phyloP scores from a whole-genome alignment of 352 stramenopile species.

The Globisporangium cederbergense region DNA sequence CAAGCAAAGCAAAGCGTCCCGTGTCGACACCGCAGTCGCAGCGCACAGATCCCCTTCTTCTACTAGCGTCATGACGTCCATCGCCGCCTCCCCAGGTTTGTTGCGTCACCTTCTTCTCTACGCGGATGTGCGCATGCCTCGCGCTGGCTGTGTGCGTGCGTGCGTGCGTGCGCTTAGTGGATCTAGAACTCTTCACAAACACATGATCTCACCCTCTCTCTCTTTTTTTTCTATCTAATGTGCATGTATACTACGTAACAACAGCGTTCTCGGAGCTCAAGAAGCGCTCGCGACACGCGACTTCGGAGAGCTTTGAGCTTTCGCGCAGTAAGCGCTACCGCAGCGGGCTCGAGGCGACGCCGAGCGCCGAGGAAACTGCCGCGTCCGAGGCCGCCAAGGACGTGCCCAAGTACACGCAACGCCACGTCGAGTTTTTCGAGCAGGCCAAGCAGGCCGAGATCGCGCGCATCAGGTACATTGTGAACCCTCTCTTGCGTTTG shows the following conservation, averaged over 20 bases:
- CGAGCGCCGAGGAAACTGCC: conserved; percentile 20
- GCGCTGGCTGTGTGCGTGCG: neutral
- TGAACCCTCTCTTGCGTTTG: neutral
- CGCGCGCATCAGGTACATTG: conserved; percentile 51
- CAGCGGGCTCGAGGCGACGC: conserved; percentile 15
- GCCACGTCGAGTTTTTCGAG: conserved; percentile 87
- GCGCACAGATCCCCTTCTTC: too few relatives aligned
- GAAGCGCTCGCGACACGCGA: conserved; percentile 61
- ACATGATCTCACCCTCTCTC: neutral
- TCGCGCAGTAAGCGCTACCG: conserved; percentile 62
- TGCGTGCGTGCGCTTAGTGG: neutral
- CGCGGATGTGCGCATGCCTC: neutral
- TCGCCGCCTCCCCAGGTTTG: conserved; percentile 61
- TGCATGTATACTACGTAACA: neutral
- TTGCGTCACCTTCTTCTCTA: neutral
- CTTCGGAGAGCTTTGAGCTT: conserved; percentile 50
- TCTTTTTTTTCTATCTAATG: neutral
- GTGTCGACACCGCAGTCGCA: too few relatives aligned
- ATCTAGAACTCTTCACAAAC: neutral
- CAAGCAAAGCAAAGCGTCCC: too few relatives aligned
- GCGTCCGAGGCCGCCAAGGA: conserved; percentile 39
- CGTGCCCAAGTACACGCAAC: conserved; percentile 81
- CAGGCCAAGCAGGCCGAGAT: conserved; percentile 82
- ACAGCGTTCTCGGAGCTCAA: conserved; percentile 59
- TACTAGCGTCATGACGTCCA: conserved; percentile 48